Evolutionary conservation across 176 grass and related monocot species (phyloP).

Genomic region (Panicum miliaceum): DNA sequence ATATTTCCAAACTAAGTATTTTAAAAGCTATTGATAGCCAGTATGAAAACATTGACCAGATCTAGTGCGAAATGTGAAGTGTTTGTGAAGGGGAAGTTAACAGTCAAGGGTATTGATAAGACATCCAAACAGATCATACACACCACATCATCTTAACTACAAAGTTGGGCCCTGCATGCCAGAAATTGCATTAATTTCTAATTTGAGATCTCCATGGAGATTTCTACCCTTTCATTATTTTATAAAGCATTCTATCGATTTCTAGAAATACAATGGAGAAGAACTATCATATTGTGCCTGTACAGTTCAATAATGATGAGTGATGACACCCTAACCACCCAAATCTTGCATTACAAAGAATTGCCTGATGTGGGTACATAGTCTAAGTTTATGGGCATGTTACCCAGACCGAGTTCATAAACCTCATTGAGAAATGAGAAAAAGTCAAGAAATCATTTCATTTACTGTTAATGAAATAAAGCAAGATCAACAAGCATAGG

Average conservation of each 20-base stretch:
- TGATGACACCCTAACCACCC: background rate
- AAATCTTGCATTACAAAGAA: background rate
- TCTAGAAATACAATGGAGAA: background rate
- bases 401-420: background rate
- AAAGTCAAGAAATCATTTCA: slow-evolving; percentile 19
- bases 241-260: background rate
- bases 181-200: background rate
- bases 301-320: background rate
- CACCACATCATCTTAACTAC: background rate
- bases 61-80: no score
- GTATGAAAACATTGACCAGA: background rate
- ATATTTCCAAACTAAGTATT: background rate
- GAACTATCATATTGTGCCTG: background rate
- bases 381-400: background rate
- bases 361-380: background rate
- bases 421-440: background rate
- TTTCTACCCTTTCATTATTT: background rate
- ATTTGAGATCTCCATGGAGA: background rate
- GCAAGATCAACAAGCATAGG: background rate
- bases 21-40: background rate
- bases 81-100: background rate
- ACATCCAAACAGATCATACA: background rate
- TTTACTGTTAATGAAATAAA: slow-evolving; percentile 24
- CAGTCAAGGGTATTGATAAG: background rate
- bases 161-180: background rate